phyloP scores from a whole-genome alignment of 1,139 yeast species.

The Zygotorulaspora mrakii region DNA sequence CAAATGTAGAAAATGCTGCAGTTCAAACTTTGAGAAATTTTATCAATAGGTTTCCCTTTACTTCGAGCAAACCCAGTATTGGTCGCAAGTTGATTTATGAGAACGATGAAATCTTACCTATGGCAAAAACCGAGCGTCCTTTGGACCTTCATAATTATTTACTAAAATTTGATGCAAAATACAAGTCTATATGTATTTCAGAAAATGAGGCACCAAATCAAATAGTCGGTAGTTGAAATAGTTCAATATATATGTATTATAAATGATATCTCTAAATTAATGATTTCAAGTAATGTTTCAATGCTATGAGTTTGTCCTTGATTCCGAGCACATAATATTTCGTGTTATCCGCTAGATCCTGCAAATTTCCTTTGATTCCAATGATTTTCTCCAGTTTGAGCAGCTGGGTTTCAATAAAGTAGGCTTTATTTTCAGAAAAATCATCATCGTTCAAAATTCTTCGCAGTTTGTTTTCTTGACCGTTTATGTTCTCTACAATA shows the following conservation, averaged over 20 bases:
- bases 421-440: constrained; percentile 12
- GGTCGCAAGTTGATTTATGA: constrained; percentile 28
- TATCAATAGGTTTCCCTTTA: constrained; percentile 27
- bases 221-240: background rate
- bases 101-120: constrained; percentile 26
- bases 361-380: constrained; percentile 15
- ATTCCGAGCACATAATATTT: constrained; percentile 27
- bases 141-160: constrained; percentile 20
- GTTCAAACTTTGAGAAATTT: constrained; percentile 27
- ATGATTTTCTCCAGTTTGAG: constrained; percentile 20
- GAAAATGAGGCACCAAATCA: background rate
- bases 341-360: constrained; percentile 20
- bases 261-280: constrained; percentile 5
- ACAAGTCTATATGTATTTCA: constrained; percentile 7
- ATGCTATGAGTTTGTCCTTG: constrained; percentile 21
- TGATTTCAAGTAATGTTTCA: constrained; percentile 13
- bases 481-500: constrained; percentile 8
- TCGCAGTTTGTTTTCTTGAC: background rate
- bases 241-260: background rate
- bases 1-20: constrained; percentile 24
- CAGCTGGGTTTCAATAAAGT: constrained; percentile 23
- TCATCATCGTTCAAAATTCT: background rate
- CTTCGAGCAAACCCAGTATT: constrained; percentile 20
- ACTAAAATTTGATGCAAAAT: constrained; percentile 21
- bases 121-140: constrained; percentile 22